phyloP scores from a whole-genome alignment of 2,329 filamentous ascomycete species.

The Seiridium cupressi region DNA sequence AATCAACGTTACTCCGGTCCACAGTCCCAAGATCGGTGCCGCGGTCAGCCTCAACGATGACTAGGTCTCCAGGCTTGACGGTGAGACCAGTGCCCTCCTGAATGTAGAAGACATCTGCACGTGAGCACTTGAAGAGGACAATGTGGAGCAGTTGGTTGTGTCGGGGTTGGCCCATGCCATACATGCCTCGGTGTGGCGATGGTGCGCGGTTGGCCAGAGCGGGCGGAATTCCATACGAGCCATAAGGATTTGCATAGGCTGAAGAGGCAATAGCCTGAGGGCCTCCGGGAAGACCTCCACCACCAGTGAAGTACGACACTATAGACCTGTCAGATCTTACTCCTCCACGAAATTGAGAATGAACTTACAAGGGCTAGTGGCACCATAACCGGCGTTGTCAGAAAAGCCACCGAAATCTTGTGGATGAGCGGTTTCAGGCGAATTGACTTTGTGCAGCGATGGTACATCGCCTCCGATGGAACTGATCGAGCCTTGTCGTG shows the following conservation, averaged over 20 bases:
- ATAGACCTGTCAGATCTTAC: background rate
- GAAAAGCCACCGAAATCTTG: slow-evolving; percentile 43
- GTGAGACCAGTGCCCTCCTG: slow-evolving; percentile 92
- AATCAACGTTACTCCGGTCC: slow-evolving; percentile 81
- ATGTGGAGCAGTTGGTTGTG: slow-evolving; percentile 77
- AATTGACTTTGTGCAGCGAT: slow-evolving; percentile 43
- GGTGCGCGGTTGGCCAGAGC: slow-evolving; percentile 49
- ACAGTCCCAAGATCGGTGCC: slow-evolving; percentile 95
- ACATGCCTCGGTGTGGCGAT: slow-evolving; percentile 62
- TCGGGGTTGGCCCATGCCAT: slow-evolving; percentile 58
- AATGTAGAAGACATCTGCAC: slow-evolving; percentile 95
- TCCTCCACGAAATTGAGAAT: background rate
- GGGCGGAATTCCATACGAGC: slow-evolving; percentile 43
- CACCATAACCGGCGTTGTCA: slow-evolving; percentile 35
- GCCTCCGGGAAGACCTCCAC: slow-evolving; percentile 24
- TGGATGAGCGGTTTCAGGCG: slow-evolving; percentile 40
- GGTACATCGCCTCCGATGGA: slow-evolving; percentile 52
- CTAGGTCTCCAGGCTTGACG: slow-evolving; percentile 86
- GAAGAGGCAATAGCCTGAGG: slow-evolving; percentile 36
- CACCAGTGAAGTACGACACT: slow-evolving; percentile 38
- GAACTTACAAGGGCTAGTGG: slow-evolving; percentile 38
- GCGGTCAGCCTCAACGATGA: slow-evolving; percentile 96
- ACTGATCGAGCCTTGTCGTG: slow-evolving; percentile 62
- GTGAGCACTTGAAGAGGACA: slow-evolving; percentile 93
- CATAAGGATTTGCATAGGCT: slow-evolving; percentile 40